Conservation (phyloP, 192 early-diverging fungal species). For the Linnemannia hyalina region DNA sequence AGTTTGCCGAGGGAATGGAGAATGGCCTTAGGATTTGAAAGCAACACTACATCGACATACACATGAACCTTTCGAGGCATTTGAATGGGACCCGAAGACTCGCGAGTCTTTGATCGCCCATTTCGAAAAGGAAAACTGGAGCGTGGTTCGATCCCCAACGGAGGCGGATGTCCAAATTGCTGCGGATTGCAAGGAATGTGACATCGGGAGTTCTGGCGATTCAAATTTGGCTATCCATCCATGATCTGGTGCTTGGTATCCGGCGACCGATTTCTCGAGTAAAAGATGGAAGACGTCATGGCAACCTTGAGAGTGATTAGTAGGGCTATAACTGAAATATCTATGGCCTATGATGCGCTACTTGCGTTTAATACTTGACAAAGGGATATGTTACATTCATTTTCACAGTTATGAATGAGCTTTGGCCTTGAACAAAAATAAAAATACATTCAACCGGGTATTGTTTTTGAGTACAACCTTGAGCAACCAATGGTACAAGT, state of each 20-base stretch:
- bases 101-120: background rate
- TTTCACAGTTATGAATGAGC: no score
- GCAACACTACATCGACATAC: background rate
- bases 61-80: background rate
- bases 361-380: background rate
- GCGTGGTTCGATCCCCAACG: background rate
- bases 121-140: background rate
- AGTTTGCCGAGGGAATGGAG: background rate
- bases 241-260: slow-evolving; percentile 2
- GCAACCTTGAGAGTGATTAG: background rate
- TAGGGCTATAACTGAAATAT: background rate
- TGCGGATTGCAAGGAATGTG: background rate
- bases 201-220: background rate
- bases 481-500: no score
- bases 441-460: no score
- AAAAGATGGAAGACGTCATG: background rate
- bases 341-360: background rate
- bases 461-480: no score
- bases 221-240: slow-evolving; percentile 2
- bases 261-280: slow-evolving; percentile 12
- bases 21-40: background rate
- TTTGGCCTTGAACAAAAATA: no score
- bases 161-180: slow-evolving; percentile 14
- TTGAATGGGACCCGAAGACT: background rate
- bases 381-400: no score